Evolutionary conservation across 805 yeast species (phyloP).

Genomic region (Danielia oregonensis): DNA sequence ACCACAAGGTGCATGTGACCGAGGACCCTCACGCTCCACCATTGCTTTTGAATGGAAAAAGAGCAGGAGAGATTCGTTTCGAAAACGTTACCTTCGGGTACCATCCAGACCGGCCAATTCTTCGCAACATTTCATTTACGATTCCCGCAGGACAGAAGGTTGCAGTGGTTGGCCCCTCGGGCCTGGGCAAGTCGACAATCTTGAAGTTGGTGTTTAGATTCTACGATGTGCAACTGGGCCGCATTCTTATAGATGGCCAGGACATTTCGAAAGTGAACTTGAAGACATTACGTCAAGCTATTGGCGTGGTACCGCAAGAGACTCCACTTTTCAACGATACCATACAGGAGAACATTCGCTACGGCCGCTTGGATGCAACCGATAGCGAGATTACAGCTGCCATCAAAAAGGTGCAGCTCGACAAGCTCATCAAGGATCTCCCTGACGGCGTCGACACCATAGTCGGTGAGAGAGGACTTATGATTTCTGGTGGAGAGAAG

Average conservation of each 20-base stretch:
- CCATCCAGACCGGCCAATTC: constrained; percentile 82
- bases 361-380: constrained; percentile 72
- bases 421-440: constrained; percentile 56
- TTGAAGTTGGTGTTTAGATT: constrained; percentile 81
- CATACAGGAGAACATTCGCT: constrained; percentile 80
- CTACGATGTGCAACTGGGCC: constrained; percentile 76
- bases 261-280: constrained; percentile 74
- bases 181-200: constrained; percentile 92
- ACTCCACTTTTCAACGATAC: constrained; percentile 94
- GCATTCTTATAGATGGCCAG: constrained; percentile 83
- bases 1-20: constrained; percentile 61
- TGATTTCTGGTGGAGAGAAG: constrained; percentile 99
- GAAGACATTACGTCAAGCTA: constrained; percentile 64
- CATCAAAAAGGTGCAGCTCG: constrained; percentile 67
- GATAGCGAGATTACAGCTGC: constrained; percentile 67
- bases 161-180: constrained; percentile 95
- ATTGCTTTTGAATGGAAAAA: constrained; percentile 40
- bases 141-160: constrained; percentile 90
- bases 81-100: constrained; percentile 93
- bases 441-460: constrained; percentile 84
- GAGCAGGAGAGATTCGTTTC: constrained; percentile 75
- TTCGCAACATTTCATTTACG: constrained; percentile 73
- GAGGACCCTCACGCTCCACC: constrained; percentile 63
- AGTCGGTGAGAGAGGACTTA: constrained; percentile 97
- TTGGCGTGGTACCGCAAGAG: constrained; percentile 97